phyloP scores from a whole-genome alignment of 768 basidiomycete genomes.

The Dentipellis fragilis region DNA sequence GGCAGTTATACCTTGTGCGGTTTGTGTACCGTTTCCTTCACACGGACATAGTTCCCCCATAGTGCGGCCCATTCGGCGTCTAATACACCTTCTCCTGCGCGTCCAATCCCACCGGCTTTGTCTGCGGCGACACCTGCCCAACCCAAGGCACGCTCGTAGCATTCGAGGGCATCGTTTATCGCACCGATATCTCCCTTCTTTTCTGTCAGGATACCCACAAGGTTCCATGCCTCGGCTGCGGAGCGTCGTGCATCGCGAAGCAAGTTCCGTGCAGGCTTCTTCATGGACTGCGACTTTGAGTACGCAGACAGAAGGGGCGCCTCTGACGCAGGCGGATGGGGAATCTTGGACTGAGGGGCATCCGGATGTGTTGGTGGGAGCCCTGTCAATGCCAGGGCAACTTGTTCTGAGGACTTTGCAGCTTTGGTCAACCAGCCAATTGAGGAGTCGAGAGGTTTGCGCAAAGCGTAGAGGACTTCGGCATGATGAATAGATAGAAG shows the following conservation, averaged over 20 bases:
- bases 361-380: constrained; percentile 25
- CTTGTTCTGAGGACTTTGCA: constrained; percentile 58
- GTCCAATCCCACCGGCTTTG: constrained; percentile 24
- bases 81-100: constrained; percentile 41
- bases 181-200: constrained; percentile 19
- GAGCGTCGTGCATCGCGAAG: constrained; percentile 63
- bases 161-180: constrained; percentile 38
- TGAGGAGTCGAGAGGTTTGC: constrained; percentile 31
- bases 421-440: constrained; percentile 50
- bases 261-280: constrained; percentile 42
- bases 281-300: constrained; percentile 38
- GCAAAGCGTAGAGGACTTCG: constrained; percentile 52
- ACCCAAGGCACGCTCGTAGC: constrained; percentile 58
- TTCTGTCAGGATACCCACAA: constrained; percentile 61
- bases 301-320: constrained; percentile 33
- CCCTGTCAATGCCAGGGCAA: constrained; percentile 44
- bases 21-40: constrained; percentile 10
- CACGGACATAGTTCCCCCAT: constrained; percentile 50
- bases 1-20: neutral
- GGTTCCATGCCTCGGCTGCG: constrained; percentile 67
- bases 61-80: constrained; percentile 54
- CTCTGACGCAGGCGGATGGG: constrained; percentile 29
- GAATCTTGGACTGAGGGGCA: constrained; percentile 21
- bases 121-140: constrained; percentile 48
- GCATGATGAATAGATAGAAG: constrained; percentile 64